Conservation (phyloP, 257 asterid species). For the Leptodermis oblonga region DNA sequence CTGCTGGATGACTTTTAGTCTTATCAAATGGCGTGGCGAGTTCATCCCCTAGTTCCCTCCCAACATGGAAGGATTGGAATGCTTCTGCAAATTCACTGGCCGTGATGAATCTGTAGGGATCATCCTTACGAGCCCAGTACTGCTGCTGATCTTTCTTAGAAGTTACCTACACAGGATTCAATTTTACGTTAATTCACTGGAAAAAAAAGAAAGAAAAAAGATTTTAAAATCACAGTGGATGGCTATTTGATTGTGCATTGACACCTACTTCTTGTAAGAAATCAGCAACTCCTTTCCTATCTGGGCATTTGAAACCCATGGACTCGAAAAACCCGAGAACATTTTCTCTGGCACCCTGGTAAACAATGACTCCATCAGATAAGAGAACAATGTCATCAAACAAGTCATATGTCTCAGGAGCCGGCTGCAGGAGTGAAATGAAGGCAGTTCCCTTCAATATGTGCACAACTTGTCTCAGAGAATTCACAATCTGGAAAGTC, state of each 20-base stretch:
- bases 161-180: conserved; percentile 23
- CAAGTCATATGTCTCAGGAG: conserved; percentile 35
- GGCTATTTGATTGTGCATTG: neutral
- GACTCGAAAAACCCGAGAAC: conserved; percentile 34
- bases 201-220: neutral
- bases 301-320: conserved; percentile 42
- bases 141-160: conserved; percentile 37
- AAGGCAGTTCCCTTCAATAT: conserved; percentile 40
- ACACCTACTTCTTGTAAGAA: conserved; percentile 40
- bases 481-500: conserved; percentile 37
- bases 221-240: neutral
- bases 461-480: conserved; percentile 33
- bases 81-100: conserved; percentile 30
- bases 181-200: conserved; percentile 1
- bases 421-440: conserved; percentile 41
- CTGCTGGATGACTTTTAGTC: conserved; percentile 71
- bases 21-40: conserved; percentile 54
- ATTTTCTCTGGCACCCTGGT: conserved; percentile 36
- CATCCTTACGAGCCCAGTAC: conserved; percentile 30
- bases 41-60: conserved; percentile 38
- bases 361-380: conserved; percentile 31
- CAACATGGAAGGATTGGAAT: conserved; percentile 32
- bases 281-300: conserved; percentile 42
- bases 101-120: conserved; percentile 23
- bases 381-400: conserved; percentile 41